These are phyloP conservation scores for Eucalyptus polyanthemos DNA, from an alignment of 345 rosid genomes.

Conservation along the genomic window DNA sequence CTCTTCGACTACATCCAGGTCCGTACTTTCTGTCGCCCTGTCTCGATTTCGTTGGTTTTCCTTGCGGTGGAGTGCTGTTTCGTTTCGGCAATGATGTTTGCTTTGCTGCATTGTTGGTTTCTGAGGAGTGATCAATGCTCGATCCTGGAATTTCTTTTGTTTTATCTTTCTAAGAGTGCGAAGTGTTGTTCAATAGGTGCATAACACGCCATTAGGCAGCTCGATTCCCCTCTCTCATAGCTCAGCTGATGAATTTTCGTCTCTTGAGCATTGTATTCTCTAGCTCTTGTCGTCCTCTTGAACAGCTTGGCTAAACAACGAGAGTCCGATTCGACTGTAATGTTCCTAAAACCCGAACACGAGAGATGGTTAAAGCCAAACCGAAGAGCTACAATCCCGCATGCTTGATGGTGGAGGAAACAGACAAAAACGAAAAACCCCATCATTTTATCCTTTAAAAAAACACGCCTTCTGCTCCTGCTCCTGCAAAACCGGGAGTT, in stretches of 20 bases:
- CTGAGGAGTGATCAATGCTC: background rate
- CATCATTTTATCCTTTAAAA: background rate
- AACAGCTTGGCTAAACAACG: background rate
- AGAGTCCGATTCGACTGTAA: background rate
- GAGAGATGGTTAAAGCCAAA: background rate
- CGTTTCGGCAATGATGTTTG: background rate
- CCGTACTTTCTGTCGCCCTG: background rate
- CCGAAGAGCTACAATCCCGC: background rate
- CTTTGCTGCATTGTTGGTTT: background rate
- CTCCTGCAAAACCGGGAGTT: background rate
- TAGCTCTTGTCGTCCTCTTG: background rate
- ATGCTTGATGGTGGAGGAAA: background rate
- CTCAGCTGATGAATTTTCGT: background rate
- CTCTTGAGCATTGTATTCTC: background rate
- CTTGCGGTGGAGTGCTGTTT: background rate
- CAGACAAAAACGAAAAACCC: background rate
- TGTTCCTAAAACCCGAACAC: background rate
- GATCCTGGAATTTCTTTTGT: background rate
- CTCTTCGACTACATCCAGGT: background rate
- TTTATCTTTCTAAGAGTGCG: background rate
- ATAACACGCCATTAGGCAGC: background rate
- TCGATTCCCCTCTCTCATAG: background rate
- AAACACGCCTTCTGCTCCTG: background rate
- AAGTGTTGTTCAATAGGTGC: background rate
- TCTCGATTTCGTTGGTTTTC: background rate